Evolutionary conservation across 2,329 filamentous ascomycete species (phyloP), one percentile per base, ranked within the genome.

Genomic region (Microdochium bolleyi): DNA sequence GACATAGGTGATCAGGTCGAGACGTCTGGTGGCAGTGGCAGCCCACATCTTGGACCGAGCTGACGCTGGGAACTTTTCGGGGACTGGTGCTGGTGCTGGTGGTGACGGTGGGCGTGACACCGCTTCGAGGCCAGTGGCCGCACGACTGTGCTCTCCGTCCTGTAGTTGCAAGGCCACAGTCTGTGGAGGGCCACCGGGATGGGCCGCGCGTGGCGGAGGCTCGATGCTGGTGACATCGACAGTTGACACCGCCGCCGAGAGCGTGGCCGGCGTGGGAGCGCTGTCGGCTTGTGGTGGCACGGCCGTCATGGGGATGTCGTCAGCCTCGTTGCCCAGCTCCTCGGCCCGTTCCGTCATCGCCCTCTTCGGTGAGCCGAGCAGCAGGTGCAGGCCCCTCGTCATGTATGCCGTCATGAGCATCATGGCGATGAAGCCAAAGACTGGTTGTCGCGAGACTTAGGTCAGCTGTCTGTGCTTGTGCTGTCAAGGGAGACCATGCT

Each of bases 391-490:
- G 7, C 68, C 71, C 14, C 80, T 73, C 0, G 77, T 78, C 62
- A 81, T 68, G 62, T 78, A 82, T 3, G 79, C 78, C 14, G 77
- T 78, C 48, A 74, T 61, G 4, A 71, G 65, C 62, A 82, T 73
- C 67, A 80, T 76, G 44, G 73, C 64, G 13, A 78, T 58, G 63
- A 81, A 84, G 14, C 79, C 80, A 46, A 82, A 62, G 3, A 81
- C 80, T 82, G 51, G 0, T 3, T 3, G 44, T 44, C 19, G 1
- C 57, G 16, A 27, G 50, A 51, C 30, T 48, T 49, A 27, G 4
- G 3, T 3, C 3, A 1, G 21, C 24, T 9, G 5, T 13, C 24
- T 3, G 8, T 25, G 41, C 8, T 11, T 22, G 4, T 16, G n/a
- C 0, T 3, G 7, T 3, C 7, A 63, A 30, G 27, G 27, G n/a